Evolutionary conservation across 2,329 filamentous ascomycete species (phyloP), one percentile per base, ranked within the genome.

Genomic region (Aspergillus sp.): DNA sequence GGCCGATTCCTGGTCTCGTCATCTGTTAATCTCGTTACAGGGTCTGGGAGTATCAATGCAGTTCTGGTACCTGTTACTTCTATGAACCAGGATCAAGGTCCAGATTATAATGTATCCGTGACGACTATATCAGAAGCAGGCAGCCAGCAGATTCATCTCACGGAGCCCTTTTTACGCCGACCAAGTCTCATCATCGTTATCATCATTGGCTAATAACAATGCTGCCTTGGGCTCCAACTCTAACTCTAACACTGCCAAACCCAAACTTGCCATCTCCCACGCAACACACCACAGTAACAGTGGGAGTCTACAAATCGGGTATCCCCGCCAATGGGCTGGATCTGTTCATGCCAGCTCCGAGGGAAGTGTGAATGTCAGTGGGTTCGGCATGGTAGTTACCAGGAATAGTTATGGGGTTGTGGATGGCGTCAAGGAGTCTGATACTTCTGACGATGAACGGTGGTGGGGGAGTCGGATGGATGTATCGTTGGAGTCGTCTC

Each of bases 1-100:
- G 63, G 60, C 68, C 65, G 68, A 40, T 66, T 79, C 49, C 63
- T 78, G 5, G 70, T 79, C 28, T 64, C 74, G 1, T 65, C 70
- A 26, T 70, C 75, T 34, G 59, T 65, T 5, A 67, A 80, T 49
- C 56, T 70, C 26, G 64, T 66, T 4, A 72, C 76, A 7, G 51
- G 62, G 1, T 64, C 62, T 38, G 81, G 80, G 27, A 62, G 56
- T 8, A 69, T 82, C 34, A 68, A 64, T 12, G 72, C 77, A 7
- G 70, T 65, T 1, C 68, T 84, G 27, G 60, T 63, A 2, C 68
- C 82, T 6, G 67, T 56, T 30, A 45, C 50, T 10, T 34, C 30
- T 7, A 10, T 7, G 8, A 10, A 35, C 9, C 9, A 35, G 12
- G 7, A 10, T 7, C 8, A 11, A 7, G 47, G 37, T 6, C 19